Base-by-base conservation (phyloP, 169 alveolate species). In the Plasmodium billcollinsi region DNA sequence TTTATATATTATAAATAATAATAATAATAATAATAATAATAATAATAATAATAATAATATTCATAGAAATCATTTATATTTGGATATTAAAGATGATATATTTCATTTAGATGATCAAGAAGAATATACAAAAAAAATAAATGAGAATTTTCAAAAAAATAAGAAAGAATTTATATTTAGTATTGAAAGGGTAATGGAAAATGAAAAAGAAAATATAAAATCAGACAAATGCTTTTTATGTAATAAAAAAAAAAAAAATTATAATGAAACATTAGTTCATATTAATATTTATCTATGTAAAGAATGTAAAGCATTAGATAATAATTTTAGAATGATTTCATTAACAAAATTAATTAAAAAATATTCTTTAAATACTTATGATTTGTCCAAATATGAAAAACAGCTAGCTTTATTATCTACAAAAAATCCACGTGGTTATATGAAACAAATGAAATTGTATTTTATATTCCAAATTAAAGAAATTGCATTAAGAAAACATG, bases 381-480 rank as follows among this genome's bases (percentile, higher is more conserved):
- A 83, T 62, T 14, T 83, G 54, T 26, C 26, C 11, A 83, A 83
- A 18, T 70, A 83, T 56, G 85, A 83, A 83, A 83, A 83, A 9
- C 54, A 83, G 2, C 56, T 83, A 50, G 83, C 83, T 21, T 50
- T 83, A 4, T 54, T 83, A 0, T 67, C 72, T 8, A 83, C 85
- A 1, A 83, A 83, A 26, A 83, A 83, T 43, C 91, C 91, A 54
- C 73, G 91, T 26, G 91, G 91, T 3, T 83, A 83, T 56, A 43
- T 75, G 26, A 83, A 83, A 9, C 73, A 83, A 47, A 83, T 83
- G 91, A 83, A 83, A 8, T 47, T 83, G 0, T 83, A 69, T 33
- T 83, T 83, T 69, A 20, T 83, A 20, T 83, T 83, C 58, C 91
- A 83, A 83, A 83, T 83, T 7, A 83, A 83, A 69, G 91, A 83